These are phyloP conservation scores for Alisma plantagoaquatica DNA, from an alignment of 106 monocot genomes.

Conservation along the genomic window DNA sequence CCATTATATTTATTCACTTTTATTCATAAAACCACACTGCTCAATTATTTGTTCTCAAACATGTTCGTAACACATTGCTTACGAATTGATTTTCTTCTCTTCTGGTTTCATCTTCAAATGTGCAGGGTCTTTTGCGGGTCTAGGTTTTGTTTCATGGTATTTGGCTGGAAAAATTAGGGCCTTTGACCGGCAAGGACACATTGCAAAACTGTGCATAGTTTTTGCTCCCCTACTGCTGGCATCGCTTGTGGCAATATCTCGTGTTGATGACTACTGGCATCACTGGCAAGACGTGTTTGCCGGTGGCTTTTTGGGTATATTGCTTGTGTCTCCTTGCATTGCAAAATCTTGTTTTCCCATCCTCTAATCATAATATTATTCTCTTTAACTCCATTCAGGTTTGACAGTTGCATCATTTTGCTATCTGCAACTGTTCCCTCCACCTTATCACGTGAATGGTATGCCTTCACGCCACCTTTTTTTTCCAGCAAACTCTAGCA, in stretches of 20 bases:
- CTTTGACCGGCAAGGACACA: constrained; percentile 61
- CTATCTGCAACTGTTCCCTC: constrained; percentile 74
- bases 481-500: not conserved
- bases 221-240: constrained; percentile 60
- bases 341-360: not conserved
- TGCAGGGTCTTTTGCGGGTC: constrained; percentile 75
- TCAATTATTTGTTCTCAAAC: too few relatives aligned
- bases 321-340: not conserved
- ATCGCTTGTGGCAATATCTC: constrained; percentile 52
- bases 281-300: constrained; percentile 86
- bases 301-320: constrained; percentile 68
- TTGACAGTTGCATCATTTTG: constrained; percentile 38
- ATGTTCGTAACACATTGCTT: too few relatives aligned
- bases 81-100: too few relatives aligned
- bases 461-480: constrained; percentile 3
- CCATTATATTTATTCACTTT: too few relatives aligned
- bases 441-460: constrained; percentile 51
- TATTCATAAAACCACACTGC: too few relatives aligned
- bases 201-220: constrained; percentile 65
- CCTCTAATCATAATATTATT: too few relatives aligned
- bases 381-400: too few relatives aligned
- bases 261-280: constrained; percentile 73
- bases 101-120: too few relatives aligned
- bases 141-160: constrained; percentile 59
- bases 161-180: constrained; percentile 50